phyloP scores from a whole-genome alignment of 2,329 filamentous ascomycete genomes.

The Beauveria caledonica region DNA sequence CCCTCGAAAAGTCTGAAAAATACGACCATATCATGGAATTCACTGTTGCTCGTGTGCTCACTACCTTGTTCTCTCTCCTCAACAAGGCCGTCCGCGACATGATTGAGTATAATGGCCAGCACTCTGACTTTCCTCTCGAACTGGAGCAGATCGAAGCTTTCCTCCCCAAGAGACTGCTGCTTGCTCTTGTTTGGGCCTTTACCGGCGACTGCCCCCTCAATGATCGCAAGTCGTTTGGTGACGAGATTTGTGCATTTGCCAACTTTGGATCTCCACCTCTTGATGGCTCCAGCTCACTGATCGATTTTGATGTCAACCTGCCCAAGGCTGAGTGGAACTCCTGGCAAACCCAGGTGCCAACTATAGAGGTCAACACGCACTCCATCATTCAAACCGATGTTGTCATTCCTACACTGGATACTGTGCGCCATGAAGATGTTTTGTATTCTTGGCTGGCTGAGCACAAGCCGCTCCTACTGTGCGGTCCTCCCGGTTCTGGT shows the following conservation, averaged over 20 bases:
- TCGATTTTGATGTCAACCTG: slow-evolving; percentile 87
- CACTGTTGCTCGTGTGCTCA: slow-evolving; percentile 81
- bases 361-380: slow-evolving; percentile 95
- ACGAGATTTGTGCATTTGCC: slow-evolving; percentile 72
- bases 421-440: slow-evolving; percentile 96
- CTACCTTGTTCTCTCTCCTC: slow-evolving; percentile 87
- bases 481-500: slow-evolving; percentile 93
- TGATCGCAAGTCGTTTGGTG: slow-evolving; percentile 84
- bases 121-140: slow-evolving; percentile 88
- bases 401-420: slow-evolving; percentile 95
- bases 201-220: slow-evolving; percentile 86
- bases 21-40: slow-evolving; percentile 99
- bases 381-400: slow-evolving; percentile 97
- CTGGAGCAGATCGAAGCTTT: slow-evolving; percentile 84
- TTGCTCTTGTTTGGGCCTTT: slow-evolving; percentile 90
- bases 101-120: slow-evolving; percentile 92
- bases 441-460: slow-evolving; percentile 98
- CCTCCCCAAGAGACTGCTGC: slow-evolving; percentile 84
- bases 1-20: slow-evolving; percentile 64
- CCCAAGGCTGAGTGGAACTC: slow-evolving; percentile 82
- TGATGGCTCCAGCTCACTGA: slow-evolving; percentile 72
- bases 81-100: slow-evolving; percentile 90
- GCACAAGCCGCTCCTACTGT: slow-evolving; percentile 93
- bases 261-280: slow-evolving; percentile 79
- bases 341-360: slow-evolving; percentile 93